phyloP scores from a whole-genome alignment of 768 basidiomycete genomes.

The Sporobolomyces pararoseus region DNA sequence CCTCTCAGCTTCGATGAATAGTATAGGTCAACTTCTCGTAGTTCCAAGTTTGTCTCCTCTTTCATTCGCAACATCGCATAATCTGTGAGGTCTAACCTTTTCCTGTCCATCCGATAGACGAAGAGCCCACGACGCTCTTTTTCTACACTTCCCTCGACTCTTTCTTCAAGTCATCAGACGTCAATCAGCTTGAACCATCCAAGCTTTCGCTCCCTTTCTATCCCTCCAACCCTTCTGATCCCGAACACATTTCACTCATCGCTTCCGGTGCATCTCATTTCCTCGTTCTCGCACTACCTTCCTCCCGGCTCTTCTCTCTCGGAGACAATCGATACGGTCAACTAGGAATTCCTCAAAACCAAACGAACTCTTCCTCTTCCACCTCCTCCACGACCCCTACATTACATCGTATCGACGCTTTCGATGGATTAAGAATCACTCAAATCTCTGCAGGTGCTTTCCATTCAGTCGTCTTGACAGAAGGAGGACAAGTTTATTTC shows the following conservation, averaged over 20 bases:
- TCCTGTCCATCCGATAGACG: not conserved
- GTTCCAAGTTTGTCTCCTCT: conserved; percentile 16
- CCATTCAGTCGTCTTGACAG: conserved; percentile 24
- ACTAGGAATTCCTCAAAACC: conserved; percentile 7
- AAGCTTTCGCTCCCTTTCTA: not conserved
- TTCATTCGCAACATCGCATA: not conserved
- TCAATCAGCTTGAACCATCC: not conserved
- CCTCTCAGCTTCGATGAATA: not conserved
- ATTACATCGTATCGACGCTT: conserved; percentile 11
- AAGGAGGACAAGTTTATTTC: conserved; percentile 1
- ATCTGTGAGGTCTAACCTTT: not conserved
- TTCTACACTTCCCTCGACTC: not conserved
- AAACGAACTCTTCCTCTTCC: not conserved
- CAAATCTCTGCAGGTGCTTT: conserved; percentile 8
- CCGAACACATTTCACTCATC: conserved; percentile 8
- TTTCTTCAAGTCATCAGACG: not conserved
- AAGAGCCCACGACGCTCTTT: not conserved
- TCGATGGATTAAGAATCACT: conserved; percentile 18
- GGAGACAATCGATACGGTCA: conserved; percentile 39
- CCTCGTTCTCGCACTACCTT: conserved; percentile 19
- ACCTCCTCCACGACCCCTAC: not conserved
- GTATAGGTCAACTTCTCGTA: conserved; percentile 20
- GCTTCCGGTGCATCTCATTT: conserved; percentile 30
- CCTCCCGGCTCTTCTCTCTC: not conserved
- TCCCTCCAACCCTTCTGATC: not conserved